A percentile compares a stretch with the other conserved stretches of the same genome.
These are phyloP conservation scores for Alternaria dauci DNA, from an alignment of 2,329 filamentous ascomycete genomes.

Conservation along the genomic window DNA sequence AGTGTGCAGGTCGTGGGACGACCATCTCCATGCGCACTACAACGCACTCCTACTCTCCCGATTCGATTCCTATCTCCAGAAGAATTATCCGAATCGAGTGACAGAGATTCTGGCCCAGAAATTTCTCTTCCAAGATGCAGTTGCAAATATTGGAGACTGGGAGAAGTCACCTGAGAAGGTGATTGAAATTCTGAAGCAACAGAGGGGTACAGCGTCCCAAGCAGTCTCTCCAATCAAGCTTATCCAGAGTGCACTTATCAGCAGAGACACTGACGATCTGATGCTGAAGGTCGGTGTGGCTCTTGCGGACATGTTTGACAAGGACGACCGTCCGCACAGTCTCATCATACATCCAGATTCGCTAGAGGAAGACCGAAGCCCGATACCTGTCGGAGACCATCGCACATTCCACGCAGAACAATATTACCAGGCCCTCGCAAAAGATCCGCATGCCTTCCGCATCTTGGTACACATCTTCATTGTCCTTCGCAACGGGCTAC, in stretches of 20 bases:
- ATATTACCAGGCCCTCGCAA: conserved; percentile 45
- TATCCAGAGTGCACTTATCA: conserved; percentile 78
- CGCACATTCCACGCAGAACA: conserved; percentile 34
- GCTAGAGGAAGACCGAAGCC: conserved; percentile 21
- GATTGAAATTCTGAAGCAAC: conserved; percentile 67
- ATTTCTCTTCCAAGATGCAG: conserved; percentile 70
- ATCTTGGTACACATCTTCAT: conserved; percentile 66
- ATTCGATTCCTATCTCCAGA: conserved; percentile 75
- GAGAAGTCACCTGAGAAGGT: conserved; percentile 63
- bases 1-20: conserved; percentile 82
- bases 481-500: conserved; percentile 64
- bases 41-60: conserved; percentile 83
- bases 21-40: conserved; percentile 85
- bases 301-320: conserved; percentile 50
- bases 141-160: conserved; percentile 68
- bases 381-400: conserved; percentile 29
- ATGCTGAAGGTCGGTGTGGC: conserved; percentile 55
- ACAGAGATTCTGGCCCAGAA: conserved; percentile 65
- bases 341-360: conserved; percentile 46
- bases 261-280: conserved; percentile 61
- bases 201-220: conserved; percentile 65
- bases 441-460: conserved; percentile 55
- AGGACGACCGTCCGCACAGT: conserved; percentile 37
- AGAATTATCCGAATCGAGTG: conserved; percentile 60
- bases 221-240: conserved; percentile 73